Evolutionary conservation across 768 basidiomycete species (phyloP).

Genomic region (Clavulina sp.): DNA sequence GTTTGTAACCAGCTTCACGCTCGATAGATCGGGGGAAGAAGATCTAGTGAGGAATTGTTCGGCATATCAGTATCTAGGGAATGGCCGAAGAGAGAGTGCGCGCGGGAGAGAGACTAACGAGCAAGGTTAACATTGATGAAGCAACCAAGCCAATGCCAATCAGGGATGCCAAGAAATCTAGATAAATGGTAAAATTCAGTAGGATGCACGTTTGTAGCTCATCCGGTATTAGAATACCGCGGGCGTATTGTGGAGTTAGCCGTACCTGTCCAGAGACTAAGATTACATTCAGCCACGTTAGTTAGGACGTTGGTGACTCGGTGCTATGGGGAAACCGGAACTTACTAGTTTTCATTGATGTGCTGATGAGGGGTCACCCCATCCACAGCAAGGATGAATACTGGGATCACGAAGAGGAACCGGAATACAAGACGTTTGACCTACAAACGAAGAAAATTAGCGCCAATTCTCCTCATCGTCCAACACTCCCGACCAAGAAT

Average conservation of each 20-base stretch:
- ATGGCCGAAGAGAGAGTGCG: no score
- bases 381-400: constrained; percentile 50
- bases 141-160: constrained; percentile 42
- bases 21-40: constrained; percentile 72
- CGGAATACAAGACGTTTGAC: constrained; percentile 59
- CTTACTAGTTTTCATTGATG: constrained; percentile 9
- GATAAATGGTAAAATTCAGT: no score
- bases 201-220: no score
- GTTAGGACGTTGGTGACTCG: no score
- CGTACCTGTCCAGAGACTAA: no score
- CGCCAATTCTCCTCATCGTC: neutral
- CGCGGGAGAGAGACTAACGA: constrained; percentile 14
- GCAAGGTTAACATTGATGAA: constrained; percentile 57
- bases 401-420: constrained; percentile 47
- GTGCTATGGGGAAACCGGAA: neutral
- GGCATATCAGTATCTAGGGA: neutral
- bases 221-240: neutral
- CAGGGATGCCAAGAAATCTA: constrained; percentile 40
- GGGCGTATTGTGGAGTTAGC: neutral
- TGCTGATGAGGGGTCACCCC: constrained; percentile 28
- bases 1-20: constrained; percentile 25
- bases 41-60: constrained; percentile 24
- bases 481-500: neutral
- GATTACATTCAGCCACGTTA: no score
- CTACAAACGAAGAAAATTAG: constrained; percentile 22